Conservation (phyloP, 75 land plant species). For the Sequoiadendron giganteum region DNA sequence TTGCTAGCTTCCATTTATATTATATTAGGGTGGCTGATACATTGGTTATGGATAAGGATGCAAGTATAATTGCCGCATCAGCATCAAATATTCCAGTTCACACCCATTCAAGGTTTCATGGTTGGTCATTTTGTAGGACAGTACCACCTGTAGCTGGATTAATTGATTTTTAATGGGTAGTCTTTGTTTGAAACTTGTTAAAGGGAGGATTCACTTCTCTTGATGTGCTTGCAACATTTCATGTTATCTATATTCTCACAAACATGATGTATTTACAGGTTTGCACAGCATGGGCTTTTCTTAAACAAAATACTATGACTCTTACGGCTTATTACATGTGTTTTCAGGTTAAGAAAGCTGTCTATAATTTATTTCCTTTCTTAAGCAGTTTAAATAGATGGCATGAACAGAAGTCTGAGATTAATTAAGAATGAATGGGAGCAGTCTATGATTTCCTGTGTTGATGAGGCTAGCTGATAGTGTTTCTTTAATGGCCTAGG, state of each 20-base stretch:
- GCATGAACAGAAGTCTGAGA: too few species aligned
- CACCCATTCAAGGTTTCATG: neutral
- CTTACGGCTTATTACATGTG: neutral
- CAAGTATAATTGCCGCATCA: neutral
- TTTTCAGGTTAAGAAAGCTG: neutral
- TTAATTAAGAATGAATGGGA: too few species aligned
- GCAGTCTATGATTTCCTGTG: too few species aligned
- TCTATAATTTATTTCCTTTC: neutral
- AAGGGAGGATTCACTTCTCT: neutral
- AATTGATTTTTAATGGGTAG: too few species aligned
- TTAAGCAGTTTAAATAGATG: too few species aligned
- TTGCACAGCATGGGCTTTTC: neutral
- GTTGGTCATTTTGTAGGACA: neutral
- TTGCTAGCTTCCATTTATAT: neutral
- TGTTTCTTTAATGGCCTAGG: neutral
- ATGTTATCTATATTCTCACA: neutral
- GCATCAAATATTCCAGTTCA: neutral
- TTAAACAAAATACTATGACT: too few species aligned
- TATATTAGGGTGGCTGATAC: neutral
- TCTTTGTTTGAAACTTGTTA: neutral
- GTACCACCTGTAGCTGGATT: too few species aligned
- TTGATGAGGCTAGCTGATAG: neutral
- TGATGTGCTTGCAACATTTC: neutral
- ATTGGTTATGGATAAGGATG: neutral
- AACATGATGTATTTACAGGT: neutral